These are phyloP conservation scores for Jackrogersella multiformis DNA, from an alignment of 495 filamentous ascomycete genomes.

Conservation along the genomic window DNA sequence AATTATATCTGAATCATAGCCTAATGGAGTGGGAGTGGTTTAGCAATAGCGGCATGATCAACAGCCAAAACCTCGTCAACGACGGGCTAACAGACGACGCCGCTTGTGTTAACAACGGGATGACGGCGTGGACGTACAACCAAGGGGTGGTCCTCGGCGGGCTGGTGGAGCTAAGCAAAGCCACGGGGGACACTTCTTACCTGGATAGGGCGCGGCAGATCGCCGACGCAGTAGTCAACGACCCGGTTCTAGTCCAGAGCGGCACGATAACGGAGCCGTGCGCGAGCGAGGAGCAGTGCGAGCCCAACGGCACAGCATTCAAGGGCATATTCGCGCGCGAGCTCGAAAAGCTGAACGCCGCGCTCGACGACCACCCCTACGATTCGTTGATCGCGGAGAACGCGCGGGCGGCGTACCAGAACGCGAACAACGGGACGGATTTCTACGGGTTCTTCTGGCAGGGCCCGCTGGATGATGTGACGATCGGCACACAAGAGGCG, in stretches of 20 bases:
- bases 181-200: slow-evolving; percentile 50
- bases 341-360: slow-evolving; percentile 62
- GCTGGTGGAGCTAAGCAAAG: slow-evolving; percentile 65
- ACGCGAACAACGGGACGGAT: slow-evolving; percentile 58
- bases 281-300: slow-evolving; percentile 60
- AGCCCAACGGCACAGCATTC: slow-evolving; percentile 70
- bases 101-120: slow-evolving; percentile 69
- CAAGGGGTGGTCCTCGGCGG: slow-evolving; percentile 78
- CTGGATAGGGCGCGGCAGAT: slow-evolving; percentile 64
- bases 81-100: slow-evolving; percentile 65
- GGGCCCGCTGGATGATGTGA: slow-evolving; percentile 57
- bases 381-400: slow-evolving; percentile 62
- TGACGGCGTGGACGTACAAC: slow-evolving; percentile 74
- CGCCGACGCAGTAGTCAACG: slow-evolving; percentile 63
- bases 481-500: slow-evolving; percentile 67
- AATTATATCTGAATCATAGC: slow-evolving; percentile 63
- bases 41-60: slow-evolving; percentile 67
- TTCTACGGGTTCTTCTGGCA: slow-evolving; percentile 66
- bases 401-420: slow-evolving; percentile 65
- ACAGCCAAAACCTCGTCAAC: slow-evolving; percentile 66
- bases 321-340: slow-evolving; percentile 78
- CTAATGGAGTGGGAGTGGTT: slow-evolving; percentile 73
- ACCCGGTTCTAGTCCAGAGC: slow-evolving; percentile 55
- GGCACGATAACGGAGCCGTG: slow-evolving; percentile 70
- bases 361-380: slow-evolving; percentile 56